Evolutionary conservation across 306 rosid species (phyloP), one percentile per base, ranked within the genome.

Genomic region (Castanospermum australe): DNA sequence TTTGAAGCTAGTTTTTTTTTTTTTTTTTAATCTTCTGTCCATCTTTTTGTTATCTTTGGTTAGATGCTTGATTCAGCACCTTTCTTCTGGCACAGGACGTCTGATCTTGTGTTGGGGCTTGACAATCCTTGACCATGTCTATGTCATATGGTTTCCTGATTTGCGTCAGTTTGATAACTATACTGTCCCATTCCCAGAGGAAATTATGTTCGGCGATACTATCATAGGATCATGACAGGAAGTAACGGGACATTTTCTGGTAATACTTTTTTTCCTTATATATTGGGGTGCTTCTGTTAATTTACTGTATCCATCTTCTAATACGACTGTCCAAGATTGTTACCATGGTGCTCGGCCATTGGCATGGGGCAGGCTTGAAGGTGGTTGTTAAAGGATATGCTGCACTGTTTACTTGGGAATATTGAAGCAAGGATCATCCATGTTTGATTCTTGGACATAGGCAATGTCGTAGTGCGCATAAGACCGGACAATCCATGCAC

Each of bases 121-220:
- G 62, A 14, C 65, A 63, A 21, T 76, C 65, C 55, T 50, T 65
- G 51, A 76, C 73, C 2, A 13, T 76, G 52, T 50, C 71, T 32
- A 4, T 13, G 9, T 54, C 65, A 15, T 72, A 10, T 15, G 20
- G n/a, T 59, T 59, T 42, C 24, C 32, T 44, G 20, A 28, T n/a
- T 28, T 33, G 24, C 44, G 8, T 14, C 56, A 72, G 14, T 71
- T 33, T 35, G 38, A 36, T 51, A 30, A 4, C 18, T 71, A 17
- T 51, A 35, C 35, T 47, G 0, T 14, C 6, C 74, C 28, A 45
- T 13, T 67, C 57, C 55, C 73, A 24, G 22, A 44, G 28, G 55
- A 67, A 67, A 13, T 4, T 56, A 56, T 28, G 8, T 65, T 9
- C 44, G 17, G 63, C 32, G 35, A 56, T 56, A 24, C 32, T 12